Evolutionary conservation across 2,329 filamentous ascomycete genomes (phyloP), one percentile per base, ranked within the genome.

Genomic region (Colletotrichum destructivum): DNA sequence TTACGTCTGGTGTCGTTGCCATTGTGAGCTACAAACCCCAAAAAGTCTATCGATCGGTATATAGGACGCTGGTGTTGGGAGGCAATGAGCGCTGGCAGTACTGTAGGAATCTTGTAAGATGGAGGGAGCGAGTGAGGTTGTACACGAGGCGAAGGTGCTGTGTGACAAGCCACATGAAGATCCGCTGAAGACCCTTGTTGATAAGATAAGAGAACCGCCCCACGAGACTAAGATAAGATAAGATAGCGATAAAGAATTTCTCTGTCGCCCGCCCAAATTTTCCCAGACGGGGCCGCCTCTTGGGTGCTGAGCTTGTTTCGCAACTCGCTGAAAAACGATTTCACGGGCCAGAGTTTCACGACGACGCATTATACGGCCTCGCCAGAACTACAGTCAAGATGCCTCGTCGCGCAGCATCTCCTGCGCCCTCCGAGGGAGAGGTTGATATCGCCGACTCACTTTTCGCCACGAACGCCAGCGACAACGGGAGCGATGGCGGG

Each of bases 381-480:
- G 57, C 59, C 46, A 55, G 31, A 46, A 68, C n/a, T 23, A 4
- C 31, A 13, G 46, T 38, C 71, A 76, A 51, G 11, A 97, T 97
- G 94, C 88, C 88, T 83, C 87, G 87, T 80, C 91, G 94, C 78
- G 91, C 90, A 78, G 88, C 88, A 69, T 98, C 96, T 54, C 96
- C 96, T 71, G 90, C 94, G 60, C 87, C 89, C 70, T 98, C 96
- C 61, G 96, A 98, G 83, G 93, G 92, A 75, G 96, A 98, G 79
- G 91, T 97, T 78, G 96, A 99, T 78, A 98, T 99, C 64, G 90
- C 94, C 23, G 91, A 88, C 73, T 92, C 92, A 2, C 86, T 98
- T 13, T 93, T 96, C 77, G 88, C 91, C 64, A 88, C 87, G 69
- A 63, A 72, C 49, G 55, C 66, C 66, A 61, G 68, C 66, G 88